phyloP scores from a whole-genome alignment of 257 asterid species.

The Datura wrightii region DNA sequence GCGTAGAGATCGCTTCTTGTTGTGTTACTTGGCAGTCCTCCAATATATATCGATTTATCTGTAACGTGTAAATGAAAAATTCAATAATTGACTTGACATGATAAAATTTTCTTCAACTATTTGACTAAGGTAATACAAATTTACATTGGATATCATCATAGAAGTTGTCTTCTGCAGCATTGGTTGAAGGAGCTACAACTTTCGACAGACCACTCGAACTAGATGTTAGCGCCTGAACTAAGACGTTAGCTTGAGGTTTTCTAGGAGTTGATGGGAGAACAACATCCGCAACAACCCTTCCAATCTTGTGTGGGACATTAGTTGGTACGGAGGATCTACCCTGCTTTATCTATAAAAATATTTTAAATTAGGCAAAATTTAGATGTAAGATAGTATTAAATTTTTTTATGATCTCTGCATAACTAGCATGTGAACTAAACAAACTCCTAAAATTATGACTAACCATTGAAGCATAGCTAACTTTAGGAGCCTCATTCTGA shows the following conservation, averaged over 20 bases:
- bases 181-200: not conserved
- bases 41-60: constrained; percentile 56
- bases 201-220: constrained; percentile 31
- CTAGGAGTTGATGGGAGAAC: not conserved
- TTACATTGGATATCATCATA: not conserved
- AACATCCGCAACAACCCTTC: constrained; percentile 33
- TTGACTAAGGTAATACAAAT: constrained; percentile 35
- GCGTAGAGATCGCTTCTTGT: constrained; percentile 48
- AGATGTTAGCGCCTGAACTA: not conserved
- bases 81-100: not conserved
- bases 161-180: not conserved
- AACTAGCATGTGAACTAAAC: not conserved
- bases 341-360: constrained; percentile 51
- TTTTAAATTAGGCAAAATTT: not conserved
- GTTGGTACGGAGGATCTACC: constrained; percentile 37
- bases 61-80: constrained; percentile 2
- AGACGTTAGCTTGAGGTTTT: not conserved
- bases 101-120: not conserved
- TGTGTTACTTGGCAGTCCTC: constrained; percentile 52
- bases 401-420: not conserved
- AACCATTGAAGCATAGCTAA: too few species aligned
- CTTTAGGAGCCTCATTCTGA: too few species aligned
- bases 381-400: not conserved
- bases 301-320: constrained; percentile 13
- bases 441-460: too few species aligned